Conservation (phyloP, 768 basidiomycete species). For the Chalciporus piperatus region DNA sequence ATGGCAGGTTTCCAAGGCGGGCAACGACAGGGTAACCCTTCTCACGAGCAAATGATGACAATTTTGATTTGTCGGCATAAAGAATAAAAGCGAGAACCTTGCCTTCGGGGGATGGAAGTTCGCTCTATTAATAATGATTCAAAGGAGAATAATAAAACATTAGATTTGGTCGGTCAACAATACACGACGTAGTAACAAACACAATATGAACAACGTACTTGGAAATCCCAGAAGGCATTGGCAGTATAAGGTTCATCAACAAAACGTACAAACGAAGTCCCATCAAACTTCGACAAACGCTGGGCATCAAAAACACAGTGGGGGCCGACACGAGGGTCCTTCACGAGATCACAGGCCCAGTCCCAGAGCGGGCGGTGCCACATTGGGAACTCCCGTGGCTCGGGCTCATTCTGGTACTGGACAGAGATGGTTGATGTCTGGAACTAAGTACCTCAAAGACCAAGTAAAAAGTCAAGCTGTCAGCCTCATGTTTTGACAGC, state of each 20-base stretch:
- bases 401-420: constrained; percentile 13
- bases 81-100: constrained; percentile 33
- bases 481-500: too few relatives aligned
- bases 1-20: constrained; percentile 31
- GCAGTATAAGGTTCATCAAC: constrained; percentile 39
- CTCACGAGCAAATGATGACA: constrained; percentile 38
- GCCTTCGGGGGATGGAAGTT: constrained; percentile 7
- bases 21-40: constrained; percentile 39
- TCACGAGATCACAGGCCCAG: constrained; percentile 30
- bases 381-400: constrained; percentile 16
- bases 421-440: constrained; percentile 14
- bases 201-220: constrained; percentile 29
- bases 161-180: not conserved
- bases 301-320: constrained; percentile 34
- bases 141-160: not conserved
- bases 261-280: constrained; percentile 24
- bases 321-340: constrained; percentile 21
- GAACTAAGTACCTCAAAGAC: too few relatives aligned
- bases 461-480: too few relatives aligned
- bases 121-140: not conserved
- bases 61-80: constrained; percentile 40
- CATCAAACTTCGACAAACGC: constrained; percentile 27
- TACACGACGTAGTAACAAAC: too few relatives aligned
- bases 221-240: constrained; percentile 33
- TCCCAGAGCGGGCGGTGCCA: constrained; percentile 23